These are phyloP conservation scores for Priceomyces castillae DNA, from an alignment of 805 yeast species.

Conservation along the genomic window DNA sequence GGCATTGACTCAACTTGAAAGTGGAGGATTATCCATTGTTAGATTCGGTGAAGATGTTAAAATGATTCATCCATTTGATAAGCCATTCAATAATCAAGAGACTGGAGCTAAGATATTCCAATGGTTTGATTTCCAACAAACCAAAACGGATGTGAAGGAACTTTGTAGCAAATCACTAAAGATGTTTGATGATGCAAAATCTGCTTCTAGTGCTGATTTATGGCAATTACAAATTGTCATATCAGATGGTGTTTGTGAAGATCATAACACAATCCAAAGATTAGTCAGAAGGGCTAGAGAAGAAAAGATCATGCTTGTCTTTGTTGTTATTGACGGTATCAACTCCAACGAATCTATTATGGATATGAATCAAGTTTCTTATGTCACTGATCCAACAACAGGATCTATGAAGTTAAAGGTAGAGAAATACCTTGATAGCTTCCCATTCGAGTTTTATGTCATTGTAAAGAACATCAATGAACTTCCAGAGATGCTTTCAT, in stretches of 20 bases:
- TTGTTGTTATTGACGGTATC: slow-evolving; percentile 90
- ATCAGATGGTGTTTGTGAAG: slow-evolving; percentile 97
- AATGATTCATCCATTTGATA: slow-evolving; percentile 86
- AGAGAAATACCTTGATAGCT: slow-evolving; percentile 80
- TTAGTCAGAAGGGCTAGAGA: slow-evolving; percentile 91
- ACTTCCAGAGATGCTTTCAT: slow-evolving; percentile 85
- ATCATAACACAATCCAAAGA: slow-evolving; percentile 77
- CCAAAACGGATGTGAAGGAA: slow-evolving; percentile 76
- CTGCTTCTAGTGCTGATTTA: slow-evolving; percentile 47
- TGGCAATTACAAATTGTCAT: slow-evolving; percentile 94
- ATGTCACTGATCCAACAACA: slow-evolving; percentile 56
- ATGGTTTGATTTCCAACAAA: slow-evolving; percentile 88
- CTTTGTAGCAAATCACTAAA: slow-evolving; percentile 70
- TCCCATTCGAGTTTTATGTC: slow-evolving; percentile 96
- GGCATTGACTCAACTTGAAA: slow-evolving; percentile 89
- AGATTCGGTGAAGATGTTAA: slow-evolving; percentile 83
- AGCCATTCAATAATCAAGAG: slow-evolving; percentile 71
- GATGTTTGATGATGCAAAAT: slow-evolving; percentile 61
- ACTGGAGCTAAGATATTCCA: slow-evolving; percentile 82
- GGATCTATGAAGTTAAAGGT: slow-evolving; percentile 77
- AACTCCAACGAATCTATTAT: slow-evolving; percentile 79
- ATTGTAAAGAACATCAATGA: slow-evolving; percentile 87
- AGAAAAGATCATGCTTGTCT: slow-evolving; percentile 89
- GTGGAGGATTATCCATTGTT: slow-evolving; percentile 88
- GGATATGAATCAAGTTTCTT: slow-evolving; percentile 92